Base-by-base conservation (phyloP, 768 basidiomycete genomes). In the Phylloporus sp. region DNA sequence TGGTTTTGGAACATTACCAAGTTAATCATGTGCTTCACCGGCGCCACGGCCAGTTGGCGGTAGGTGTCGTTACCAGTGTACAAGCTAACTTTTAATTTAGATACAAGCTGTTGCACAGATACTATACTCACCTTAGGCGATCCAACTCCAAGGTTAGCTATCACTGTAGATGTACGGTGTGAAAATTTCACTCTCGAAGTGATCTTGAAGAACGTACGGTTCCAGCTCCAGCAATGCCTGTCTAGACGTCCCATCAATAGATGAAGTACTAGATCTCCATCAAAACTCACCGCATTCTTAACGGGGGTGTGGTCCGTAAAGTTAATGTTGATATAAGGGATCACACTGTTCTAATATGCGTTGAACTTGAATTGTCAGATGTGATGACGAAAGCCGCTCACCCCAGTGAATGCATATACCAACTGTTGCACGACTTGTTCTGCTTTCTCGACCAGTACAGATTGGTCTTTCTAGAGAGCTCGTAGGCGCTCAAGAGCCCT, bases 401-500 rank as follows among this genome's bases (percentile, higher is more conserved):
- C 82, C 27, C 71, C 74, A 29, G 73, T 69, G 76, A 80, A 89
- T 4, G 76, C 82, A 54, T 75, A 76, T 0, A 75, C 70, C 65
- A 90, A 56, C 56, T 83, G 82, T 61, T 84, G 77, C 2, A 77
- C 79, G 20, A 86, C 68, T 54, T 82, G 60, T 61, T 78, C 71
- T 0, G 86, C 82, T 56, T 87, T 82, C 29, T 75, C 56, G 4
- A 89, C 61, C 4, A 89, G 69, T 3, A 67, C 60, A 1, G 76
- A n/a, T n/a, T n/a, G 52, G 44, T 72, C 47, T n/a, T n/a, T 7
- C 76, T 75, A 48, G 79, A 84, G 41, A 88, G 76, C 52, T 88
- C 84, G 50, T 80, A 88, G 5, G 85, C 77, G 44, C 78, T 82
- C 33, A 89, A 58, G 10, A 86, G 66, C 2, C 84, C 84, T 7